Base-by-base conservation (phyloP, 2,329 filamentous ascomycete genomes). In the Mariannaea elegans region DNA sequence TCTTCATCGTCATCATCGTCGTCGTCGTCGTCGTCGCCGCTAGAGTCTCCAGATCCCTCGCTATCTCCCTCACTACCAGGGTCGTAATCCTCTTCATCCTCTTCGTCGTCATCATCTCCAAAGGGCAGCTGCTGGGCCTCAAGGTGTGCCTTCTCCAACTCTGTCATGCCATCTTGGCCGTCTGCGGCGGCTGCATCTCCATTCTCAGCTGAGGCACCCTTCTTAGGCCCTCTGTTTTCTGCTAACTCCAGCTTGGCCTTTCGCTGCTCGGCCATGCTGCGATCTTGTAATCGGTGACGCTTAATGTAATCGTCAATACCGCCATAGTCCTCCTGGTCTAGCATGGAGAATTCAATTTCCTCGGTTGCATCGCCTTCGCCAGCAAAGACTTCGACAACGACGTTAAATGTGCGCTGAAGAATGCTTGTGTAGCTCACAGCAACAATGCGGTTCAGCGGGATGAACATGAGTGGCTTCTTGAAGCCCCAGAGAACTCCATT, bases 401-500 rank as follows among this genome's bases (percentile, higher is more conserved):
- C 82, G 67, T 90, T 90, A 67, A 91, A 90, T 0, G 88, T 91
- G 19, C 88, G 81, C 69, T 90, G 87, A 44, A 90, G 77, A 23
- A 91, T 86, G 59, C 79, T 89, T 5, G 87, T 89, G 71, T 89
- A 90, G 68, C 86, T 89, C n/a, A 90, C 79, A 2, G 87, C 86
- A 0, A 80, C 79, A 49, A 90, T 86, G 12, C 83, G 80, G 51
- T 84, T 82, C 16, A 89, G 80, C 4, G 87, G 86, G 5, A 90
- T 78, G 66, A 90, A 90, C 19, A 89, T 75, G 2, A 90, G 72
- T 1, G 88, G 88, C 73, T 90, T 91, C 75, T 90, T 90, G 78
- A 88, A 91, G 1, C 82, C 87, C 87, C 87, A 91, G 7, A 91
- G 72, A 53, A 91, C 90, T 13, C 88, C 88, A 23, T 81, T 87